A percentile compares a stretch with the other conserved stretches of the same genome.
Evolutionary conservation across 768 basidiomycete species (phyloP).

Genomic region (Cystofilobasidium bisporidii): DNA sequence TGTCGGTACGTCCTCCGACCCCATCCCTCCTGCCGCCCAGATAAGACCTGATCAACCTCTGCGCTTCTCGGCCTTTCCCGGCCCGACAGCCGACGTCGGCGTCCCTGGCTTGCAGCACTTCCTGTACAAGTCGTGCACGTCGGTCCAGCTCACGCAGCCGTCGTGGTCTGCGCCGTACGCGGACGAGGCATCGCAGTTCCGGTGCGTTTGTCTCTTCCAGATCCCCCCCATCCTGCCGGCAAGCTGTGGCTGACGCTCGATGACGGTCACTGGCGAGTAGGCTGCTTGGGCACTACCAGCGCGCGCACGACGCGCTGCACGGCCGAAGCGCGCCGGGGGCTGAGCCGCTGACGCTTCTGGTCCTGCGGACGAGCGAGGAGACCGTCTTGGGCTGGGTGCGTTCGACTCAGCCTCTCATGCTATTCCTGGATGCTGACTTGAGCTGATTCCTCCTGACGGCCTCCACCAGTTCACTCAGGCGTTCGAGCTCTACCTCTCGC

Average conservation of each 20-base stretch:
- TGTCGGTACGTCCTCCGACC: slow-evolving; percentile 16
- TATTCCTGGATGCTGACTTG: not conserved
- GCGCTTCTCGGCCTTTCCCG: no score
- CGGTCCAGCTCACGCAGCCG: slow-evolving; percentile 83
- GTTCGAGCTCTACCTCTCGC: slow-evolving; percentile 78
- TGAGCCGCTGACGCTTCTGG: slow-evolving; percentile 72
- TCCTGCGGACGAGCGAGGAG: slow-evolving; percentile 73
- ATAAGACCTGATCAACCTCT: no score
- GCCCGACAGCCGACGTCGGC: slow-evolving; percentile 60
- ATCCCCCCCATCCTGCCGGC: not conserved
- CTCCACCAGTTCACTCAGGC: slow-evolving; percentile 69
- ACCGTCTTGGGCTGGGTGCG: slow-evolving; percentile 90
- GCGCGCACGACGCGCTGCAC: slow-evolving; percentile 77
- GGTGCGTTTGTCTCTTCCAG: slow-evolving; percentile 43
- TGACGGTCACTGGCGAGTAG: slow-evolving; percentile 46
- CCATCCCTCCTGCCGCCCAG: not conserved
- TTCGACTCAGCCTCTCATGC: slow-evolving; percentile 16
- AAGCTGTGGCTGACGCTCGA: not conserved
- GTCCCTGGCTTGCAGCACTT: slow-evolving; percentile 90
- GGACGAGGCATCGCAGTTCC: slow-evolving; percentile 47
- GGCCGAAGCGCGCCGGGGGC: slow-evolving; percentile 70
- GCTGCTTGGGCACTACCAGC: slow-evolving; percentile 76
- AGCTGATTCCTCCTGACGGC: not conserved
- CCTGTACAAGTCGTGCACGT: slow-evolving; percentile 77
- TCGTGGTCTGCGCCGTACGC: slow-evolving; percentile 80